A percentile compares a stretch with the other conserved stretches of the same genome.
These are phyloP conservation scores for Fusarium abutilonis DNA, from an alignment of 2,329 filamentous ascomycete species.

Conservation along the genomic window DNA sequence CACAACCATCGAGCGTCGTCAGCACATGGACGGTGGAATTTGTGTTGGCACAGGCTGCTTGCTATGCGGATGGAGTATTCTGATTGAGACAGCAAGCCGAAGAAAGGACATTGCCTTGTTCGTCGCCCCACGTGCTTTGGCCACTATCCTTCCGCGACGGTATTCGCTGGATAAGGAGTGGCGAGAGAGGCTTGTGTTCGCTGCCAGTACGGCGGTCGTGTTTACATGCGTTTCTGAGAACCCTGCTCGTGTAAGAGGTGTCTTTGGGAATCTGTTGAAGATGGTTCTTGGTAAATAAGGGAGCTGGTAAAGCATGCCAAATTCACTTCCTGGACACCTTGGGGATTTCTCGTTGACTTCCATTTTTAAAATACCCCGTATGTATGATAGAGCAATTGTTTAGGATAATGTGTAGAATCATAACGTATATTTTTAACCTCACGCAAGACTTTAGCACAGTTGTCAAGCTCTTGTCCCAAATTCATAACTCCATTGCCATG, in stretches of 20 bases:
- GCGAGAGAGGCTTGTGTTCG: constrained; percentile 73
- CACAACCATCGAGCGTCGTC: constrained; percentile 55
- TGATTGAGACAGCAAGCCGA: constrained; percentile 73
- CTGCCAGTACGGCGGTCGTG: constrained; percentile 74
- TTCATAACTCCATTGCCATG: constrained; percentile 16
- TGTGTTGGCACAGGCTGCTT: constrained; percentile 78
- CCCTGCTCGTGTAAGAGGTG: constrained; percentile 70
- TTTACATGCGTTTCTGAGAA: constrained; percentile 73
- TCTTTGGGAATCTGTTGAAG: constrained; percentile 70
- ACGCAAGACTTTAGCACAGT: not conserved
- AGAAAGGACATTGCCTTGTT: constrained; percentile 82
- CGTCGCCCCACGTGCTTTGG: constrained; percentile 80
- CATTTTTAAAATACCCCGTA: not conserved
- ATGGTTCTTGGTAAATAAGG: constrained; percentile 57
- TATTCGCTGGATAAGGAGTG: constrained; percentile 72
- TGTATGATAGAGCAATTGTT: not conserved
- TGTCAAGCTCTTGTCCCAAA: not conserved
- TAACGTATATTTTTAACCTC: constrained; percentile 25
- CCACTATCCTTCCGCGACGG: constrained; percentile 75
- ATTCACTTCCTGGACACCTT: not conserved
- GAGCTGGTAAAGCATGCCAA: not conserved
- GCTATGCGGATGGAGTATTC: constrained; percentile 83
- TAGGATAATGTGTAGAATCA: not conserved
- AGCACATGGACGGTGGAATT: constrained; percentile 68
- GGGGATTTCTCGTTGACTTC: no score